Conservation (phyloP, 2,329 filamentous ascomycete species). For the Alternaria novae-zelandiae region DNA sequence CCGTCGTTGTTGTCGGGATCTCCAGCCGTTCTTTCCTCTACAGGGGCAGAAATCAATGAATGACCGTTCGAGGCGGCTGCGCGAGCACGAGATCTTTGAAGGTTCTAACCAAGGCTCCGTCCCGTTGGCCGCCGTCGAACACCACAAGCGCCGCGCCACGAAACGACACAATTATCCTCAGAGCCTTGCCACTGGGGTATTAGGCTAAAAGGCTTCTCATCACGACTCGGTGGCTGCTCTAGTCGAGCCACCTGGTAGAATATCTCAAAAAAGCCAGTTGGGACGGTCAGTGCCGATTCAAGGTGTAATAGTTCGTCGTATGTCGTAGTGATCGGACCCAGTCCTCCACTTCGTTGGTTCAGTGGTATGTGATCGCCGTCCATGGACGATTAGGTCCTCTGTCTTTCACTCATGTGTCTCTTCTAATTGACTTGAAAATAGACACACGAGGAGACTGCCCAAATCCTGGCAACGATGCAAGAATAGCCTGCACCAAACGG, state of each 20-base stretch:
- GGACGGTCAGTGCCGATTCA: neutral
- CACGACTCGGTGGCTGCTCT: conserved; percentile 7
- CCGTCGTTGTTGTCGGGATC: neutral
- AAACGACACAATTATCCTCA: neutral
- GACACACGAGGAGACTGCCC: neutral
- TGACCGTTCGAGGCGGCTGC: conserved; percentile 1
- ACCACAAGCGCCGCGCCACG: conserved; percentile 8
- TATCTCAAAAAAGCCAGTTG: neutral
- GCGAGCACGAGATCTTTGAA: neutral
- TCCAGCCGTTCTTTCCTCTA: conserved; percentile 5
- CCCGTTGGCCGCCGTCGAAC: conserved; percentile 7
- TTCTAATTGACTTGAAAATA: neutral
- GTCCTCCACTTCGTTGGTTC: neutral
- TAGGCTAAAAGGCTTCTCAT: conserved; percentile 16
- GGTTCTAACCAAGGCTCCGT: conserved; percentile 2
- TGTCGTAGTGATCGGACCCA: neutral
- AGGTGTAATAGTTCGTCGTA: neutral
- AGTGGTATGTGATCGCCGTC: neutral
- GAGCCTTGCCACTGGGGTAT: conserved; percentile 13
- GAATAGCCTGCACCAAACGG: neutral
- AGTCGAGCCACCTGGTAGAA: neutral
- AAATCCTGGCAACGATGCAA: neutral
- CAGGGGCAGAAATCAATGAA: neutral
- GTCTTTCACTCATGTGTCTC: neutral
- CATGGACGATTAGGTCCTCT: neutral